These are phyloP conservation scores for Aspergillus saccharolyticus DNA, from an alignment of 495 filamentous ascomycete species.

Conservation along the genomic window DNA sequence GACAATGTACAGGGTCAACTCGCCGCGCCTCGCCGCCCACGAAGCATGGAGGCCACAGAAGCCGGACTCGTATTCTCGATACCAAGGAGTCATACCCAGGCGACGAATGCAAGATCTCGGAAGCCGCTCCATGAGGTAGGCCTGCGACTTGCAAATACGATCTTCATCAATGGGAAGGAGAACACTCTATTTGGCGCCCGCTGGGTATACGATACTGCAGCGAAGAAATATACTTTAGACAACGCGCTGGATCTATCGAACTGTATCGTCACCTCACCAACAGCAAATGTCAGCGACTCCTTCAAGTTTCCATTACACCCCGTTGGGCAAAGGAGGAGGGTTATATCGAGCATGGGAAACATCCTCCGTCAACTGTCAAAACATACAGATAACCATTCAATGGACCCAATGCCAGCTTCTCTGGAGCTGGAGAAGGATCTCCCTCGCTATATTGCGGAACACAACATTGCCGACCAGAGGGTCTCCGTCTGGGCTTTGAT, in stretches of 20 bases:
- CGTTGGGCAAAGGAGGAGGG: constrained; percentile 57
- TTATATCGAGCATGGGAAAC: constrained; percentile 72
- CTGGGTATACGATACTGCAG: constrained; percentile 41
- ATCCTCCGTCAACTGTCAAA: constrained; percentile 63
- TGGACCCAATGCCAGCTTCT: constrained; percentile 59
- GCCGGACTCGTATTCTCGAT: constrained; percentile 31
- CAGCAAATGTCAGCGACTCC: constrained; percentile 18
- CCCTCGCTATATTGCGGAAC: constrained; percentile 50
- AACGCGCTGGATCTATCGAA: constrained; percentile 29
- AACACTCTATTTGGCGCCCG: constrained; percentile 55
- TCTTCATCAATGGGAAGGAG: constrained; percentile 65
- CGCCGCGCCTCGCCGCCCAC: constrained; percentile 27
- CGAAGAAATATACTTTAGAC: constrained; percentile 22
- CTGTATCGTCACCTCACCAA: constrained; percentile 22
- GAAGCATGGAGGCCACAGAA: constrained; percentile 30
- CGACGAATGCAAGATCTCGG: not conserved
- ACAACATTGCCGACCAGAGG: constrained; percentile 39
- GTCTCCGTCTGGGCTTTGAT: constrained; percentile 77
- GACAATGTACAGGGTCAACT: constrained; percentile 31
- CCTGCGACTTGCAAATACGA: constrained; percentile 68
- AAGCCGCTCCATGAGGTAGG: constrained; percentile 29
- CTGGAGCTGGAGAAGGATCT: constrained; percentile 67
- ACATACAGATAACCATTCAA: constrained; percentile 39
- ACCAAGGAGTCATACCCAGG: constrained; percentile 1
- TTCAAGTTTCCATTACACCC: constrained; percentile 53